These are phyloP conservation scores for Candolleomyces eurysporus DNA, from an alignment of 768 basidiomycete species.

Conservation along the genomic window DNA sequence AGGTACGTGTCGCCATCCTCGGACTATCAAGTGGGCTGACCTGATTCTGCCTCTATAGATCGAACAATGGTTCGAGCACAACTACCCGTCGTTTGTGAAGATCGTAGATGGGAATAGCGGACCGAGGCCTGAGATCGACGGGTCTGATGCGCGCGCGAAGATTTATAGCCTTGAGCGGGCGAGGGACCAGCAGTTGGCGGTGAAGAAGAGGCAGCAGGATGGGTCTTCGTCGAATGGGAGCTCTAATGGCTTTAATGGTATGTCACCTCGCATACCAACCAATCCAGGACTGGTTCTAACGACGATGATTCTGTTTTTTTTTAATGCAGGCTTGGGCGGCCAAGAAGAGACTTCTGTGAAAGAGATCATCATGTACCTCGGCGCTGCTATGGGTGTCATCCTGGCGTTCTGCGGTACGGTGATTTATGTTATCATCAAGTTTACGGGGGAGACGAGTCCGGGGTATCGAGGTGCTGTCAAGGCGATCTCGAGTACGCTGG, in stretches of 20 bases:
- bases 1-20: constrained; percentile 33
- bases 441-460: constrained; percentile 7
- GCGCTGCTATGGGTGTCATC: constrained; percentile 23
- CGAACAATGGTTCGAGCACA: constrained; percentile 90
- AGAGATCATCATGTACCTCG: constrained; percentile 30
- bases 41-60: constrained; percentile 67
- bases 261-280: neutral
- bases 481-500: neutral
- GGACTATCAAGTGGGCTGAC: too few relatives aligned
- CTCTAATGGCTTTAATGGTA: too few relatives aligned
- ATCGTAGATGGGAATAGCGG: constrained; percentile 5
- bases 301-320: constrained; percentile 1
- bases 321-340: neutral
- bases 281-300: constrained; percentile 11
- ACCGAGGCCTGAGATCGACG: constrained; percentile 25
- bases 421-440: constrained; percentile 19
- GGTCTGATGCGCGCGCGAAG: constrained; percentile 54
- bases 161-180: constrained; percentile 47
- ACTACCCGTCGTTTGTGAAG: constrained; percentile 89
- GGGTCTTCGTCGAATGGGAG: neutral
- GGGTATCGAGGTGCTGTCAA: neutral
- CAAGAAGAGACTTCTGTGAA: constrained; percentile 3
- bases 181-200: constrained; percentile 33
- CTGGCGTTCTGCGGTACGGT: constrained; percentile 18
- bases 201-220: constrained; percentile 19